Percentiles rank a stretch among this genome's conserved stretches.
Evolutionary conservation across 768 basidiomycete genomes (phyloP).

Genomic region (Bullera alba): DNA sequence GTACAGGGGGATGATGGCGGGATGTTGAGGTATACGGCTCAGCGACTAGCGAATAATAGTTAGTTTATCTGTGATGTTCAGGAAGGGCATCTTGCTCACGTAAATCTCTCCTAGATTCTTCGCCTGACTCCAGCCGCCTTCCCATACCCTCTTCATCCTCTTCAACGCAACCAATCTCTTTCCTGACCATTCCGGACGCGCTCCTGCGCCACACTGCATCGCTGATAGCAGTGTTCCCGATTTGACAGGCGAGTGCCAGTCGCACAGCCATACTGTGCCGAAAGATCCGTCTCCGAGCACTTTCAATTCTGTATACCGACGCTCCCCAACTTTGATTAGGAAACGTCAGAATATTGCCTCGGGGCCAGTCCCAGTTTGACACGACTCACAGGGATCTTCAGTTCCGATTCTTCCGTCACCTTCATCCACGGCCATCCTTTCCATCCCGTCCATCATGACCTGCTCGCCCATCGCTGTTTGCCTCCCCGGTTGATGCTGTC

Average conservation of each 20-base stretch:
- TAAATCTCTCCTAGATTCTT: slow-evolving; percentile 82
- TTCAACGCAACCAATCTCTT: slow-evolving; percentile 95
- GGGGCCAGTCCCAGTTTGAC: not conserved
- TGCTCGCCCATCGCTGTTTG: not conserved
- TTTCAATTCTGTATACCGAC: slow-evolving; percentile 91
- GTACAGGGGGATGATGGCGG: slow-evolving; percentile 96
- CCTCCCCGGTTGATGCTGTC: not conserved
- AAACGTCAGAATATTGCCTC: not conserved
- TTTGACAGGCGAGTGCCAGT: slow-evolving; percentile 95
- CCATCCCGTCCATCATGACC: slow-evolving; percentile 3
- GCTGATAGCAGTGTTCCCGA: slow-evolving; percentile 83
- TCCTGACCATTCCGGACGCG: slow-evolving; percentile 85
- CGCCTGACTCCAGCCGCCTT: slow-evolving; percentile 97
- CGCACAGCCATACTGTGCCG: slow-evolving; percentile 96
- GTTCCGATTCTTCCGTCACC: not conserved
- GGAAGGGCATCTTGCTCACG: slow-evolving; percentile 26
- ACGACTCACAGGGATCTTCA: not conserved
- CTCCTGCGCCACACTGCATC: slow-evolving; percentile 91
- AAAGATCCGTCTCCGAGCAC: slow-evolving; percentile 97
- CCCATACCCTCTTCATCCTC: slow-evolving; percentile 96
- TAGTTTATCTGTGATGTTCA: slow-evolving; percentile 1
- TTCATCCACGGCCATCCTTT: slow-evolving; percentile 1
- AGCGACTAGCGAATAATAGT: slow-evolving; percentile 60
- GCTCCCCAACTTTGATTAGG: slow-evolving; percentile 58
- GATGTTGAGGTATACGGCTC: slow-evolving; percentile 87